Evolutionary conservation across 768 basidiomycete genomes (phyloP).

Genomic region (Boletus bicolor): DNA sequence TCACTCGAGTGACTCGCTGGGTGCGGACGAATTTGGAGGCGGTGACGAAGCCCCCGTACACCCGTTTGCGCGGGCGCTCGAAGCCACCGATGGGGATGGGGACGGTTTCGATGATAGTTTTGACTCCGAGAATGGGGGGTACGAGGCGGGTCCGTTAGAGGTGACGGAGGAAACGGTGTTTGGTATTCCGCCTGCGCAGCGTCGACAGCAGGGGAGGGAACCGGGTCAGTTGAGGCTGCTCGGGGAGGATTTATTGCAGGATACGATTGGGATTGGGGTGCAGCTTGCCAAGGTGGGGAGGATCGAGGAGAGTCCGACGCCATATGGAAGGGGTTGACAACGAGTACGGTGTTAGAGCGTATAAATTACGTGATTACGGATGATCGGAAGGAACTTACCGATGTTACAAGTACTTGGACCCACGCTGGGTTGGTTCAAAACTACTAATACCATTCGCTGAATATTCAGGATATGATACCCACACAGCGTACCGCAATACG

Average conservation of each 20-base stretch:
- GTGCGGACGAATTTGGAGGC: constrained; percentile 38
- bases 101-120: constrained; percentile 52
- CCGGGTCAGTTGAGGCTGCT: constrained; percentile 47
- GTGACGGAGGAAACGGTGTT: constrained; percentile 66
- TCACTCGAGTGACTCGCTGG: constrained; percentile 56
- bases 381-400: constrained; percentile 23
- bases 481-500: constrained; percentile 27
- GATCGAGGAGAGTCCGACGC: constrained; percentile 67
- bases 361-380: constrained; percentile 18
- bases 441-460: background rate
- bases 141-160: constrained; percentile 17
- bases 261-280: constrained; percentile 58
- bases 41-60: constrained; percentile 46
- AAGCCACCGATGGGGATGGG: constrained; percentile 32
- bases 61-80: constrained; percentile 50
- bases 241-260: constrained; percentile 60
- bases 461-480: constrained; percentile 27
- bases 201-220: constrained; percentile 28
- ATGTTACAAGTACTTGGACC: too few species aligned
- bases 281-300: constrained; percentile 48
- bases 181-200: constrained; percentile 57
- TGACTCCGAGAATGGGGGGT: constrained; percentile 43
- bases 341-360: background rate
- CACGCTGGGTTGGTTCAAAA: background rate
- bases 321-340: constrained; percentile 30